Percentiles rank a stretch among this genome's conserved stretches.
phyloP scores from a whole-genome alignment of 257 asterid genomes.

The Galeopsis tetrahit region DNA sequence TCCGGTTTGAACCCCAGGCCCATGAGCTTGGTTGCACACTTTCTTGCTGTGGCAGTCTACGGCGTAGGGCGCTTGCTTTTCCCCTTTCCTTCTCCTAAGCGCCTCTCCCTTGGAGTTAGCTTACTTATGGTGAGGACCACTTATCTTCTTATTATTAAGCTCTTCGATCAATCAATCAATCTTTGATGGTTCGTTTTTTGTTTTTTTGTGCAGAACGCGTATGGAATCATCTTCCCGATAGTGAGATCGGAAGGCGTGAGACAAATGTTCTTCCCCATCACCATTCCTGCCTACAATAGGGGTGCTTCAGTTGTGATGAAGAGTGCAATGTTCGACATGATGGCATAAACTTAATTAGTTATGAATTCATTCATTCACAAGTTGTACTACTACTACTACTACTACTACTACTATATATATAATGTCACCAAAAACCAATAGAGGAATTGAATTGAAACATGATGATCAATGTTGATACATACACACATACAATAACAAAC shows the following conservation, averaged over 20 bases:
- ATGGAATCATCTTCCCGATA: conserved; percentile 56
- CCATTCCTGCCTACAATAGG: conserved; percentile 54
- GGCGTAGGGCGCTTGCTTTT: conserved; percentile 55
- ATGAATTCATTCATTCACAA: too few relatives aligned
- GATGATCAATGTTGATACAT: too few relatives aligned
- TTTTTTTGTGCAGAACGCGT: conserved; percentile 44
- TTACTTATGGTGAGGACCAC: conserved; percentile 39
- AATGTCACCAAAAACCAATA: too few relatives aligned
- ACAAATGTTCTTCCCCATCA: conserved; percentile 65
- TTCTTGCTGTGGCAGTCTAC: conserved; percentile 56
- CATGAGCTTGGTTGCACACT: conserved; percentile 57
- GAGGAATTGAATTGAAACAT: not conserved
- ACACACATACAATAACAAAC: too few relatives aligned
- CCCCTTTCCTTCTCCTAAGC: conserved; percentile 53
- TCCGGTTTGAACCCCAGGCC: conserved; percentile 62
- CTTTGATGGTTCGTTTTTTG: too few relatives aligned
- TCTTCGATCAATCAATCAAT: too few relatives aligned
- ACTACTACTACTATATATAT: too few relatives aligned
- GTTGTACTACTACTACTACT: too few relatives aligned
- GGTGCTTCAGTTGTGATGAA: conserved; percentile 54
- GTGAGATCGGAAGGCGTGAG: conserved; percentile 62
- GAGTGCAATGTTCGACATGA: conserved; percentile 63
- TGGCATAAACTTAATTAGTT: conserved; percentile 34
- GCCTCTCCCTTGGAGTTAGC: conserved; percentile 42
- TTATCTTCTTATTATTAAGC: too few relatives aligned